Percentiles rank a stretch among this genome's conserved stretches.
phyloP scores from a whole-genome alignment of 768 basidiomycete species.

The Suillus lakei region DNA sequence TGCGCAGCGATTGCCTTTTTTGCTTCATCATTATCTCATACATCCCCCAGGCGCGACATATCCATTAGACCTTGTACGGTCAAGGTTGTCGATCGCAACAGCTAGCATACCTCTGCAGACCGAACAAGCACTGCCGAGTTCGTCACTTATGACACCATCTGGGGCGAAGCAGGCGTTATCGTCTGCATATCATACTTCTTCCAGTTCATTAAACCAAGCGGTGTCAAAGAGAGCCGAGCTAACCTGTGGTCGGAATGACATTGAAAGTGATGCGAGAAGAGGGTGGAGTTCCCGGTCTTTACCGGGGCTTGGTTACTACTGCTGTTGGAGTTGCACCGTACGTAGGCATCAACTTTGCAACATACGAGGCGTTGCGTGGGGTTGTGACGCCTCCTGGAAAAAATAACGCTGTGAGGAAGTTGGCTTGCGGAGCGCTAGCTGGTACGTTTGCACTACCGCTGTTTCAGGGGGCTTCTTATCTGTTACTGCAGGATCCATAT shows the following conservation, averaged over 20 bases:
- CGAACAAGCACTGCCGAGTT: constrained; percentile 21
- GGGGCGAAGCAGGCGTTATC: constrained; percentile 30
- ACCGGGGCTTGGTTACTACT: constrained; percentile 85
- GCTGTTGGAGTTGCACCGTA: constrained; percentile 91
- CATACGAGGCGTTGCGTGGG: constrained; percentile 84
- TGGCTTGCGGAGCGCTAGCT: constrained; percentile 86
- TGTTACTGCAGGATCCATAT: constrained; percentile 69
- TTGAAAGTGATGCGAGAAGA: constrained; percentile 90
- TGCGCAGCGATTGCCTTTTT: constrained; percentile 44
- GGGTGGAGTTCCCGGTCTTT: constrained; percentile 85
- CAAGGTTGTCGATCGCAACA: constrained; percentile 91
- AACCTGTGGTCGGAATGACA: constrained; percentile 88
- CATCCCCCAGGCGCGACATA: constrained; percentile 71
- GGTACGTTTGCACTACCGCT: constrained; percentile 47
- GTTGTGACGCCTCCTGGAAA: constrained; percentile 84
- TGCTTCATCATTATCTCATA: constrained; percentile 16
- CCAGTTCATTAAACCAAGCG: constrained; percentile 34
- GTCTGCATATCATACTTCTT: constrained; percentile 56
- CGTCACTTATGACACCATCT: constrained; percentile 27
- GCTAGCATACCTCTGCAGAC: constrained; percentile 63
- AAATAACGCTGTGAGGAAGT: constrained; percentile 66
- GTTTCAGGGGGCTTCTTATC: constrained; percentile 12
- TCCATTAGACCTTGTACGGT: constrained; percentile 92
- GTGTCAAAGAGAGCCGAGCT: constrained; percentile 57
- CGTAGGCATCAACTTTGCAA: constrained; percentile 91